Conservation (phyloP, 257 asterid genomes). For the Vinca minor region DNA sequence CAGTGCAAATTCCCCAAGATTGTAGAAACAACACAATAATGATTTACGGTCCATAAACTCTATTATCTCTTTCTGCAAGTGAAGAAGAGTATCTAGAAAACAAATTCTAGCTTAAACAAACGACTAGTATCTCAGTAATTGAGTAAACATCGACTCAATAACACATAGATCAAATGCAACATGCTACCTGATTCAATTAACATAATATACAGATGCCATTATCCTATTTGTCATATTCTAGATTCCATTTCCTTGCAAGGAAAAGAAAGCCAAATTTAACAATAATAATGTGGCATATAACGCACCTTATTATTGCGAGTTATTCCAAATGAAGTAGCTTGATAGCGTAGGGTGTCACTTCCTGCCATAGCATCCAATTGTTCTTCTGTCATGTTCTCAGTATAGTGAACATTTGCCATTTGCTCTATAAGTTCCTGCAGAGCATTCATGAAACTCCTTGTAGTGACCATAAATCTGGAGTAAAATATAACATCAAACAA, state of each 20-base stretch:
- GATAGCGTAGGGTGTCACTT: slow-evolving; percentile 97
- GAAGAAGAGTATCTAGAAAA: background rate
- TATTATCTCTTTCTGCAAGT: background rate
- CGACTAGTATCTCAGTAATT: background rate
- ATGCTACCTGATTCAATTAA: background rate
- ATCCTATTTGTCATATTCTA: background rate
- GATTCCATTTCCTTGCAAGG: background rate
- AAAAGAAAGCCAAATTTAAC: background rate
- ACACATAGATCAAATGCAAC: too few species aligned
- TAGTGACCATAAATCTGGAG: slow-evolving; percentile 13
- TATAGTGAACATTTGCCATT: slow-evolving; percentile 98
- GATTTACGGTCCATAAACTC: background rate
- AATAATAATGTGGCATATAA: background rate
- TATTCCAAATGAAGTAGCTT: slow-evolving; percentile 92
- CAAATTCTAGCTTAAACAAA: background rate
- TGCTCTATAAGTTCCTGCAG: slow-evolving; percentile 93
- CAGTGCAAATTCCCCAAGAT: background rate
- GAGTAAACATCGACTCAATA: background rate
- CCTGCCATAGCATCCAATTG: slow-evolving; percentile 99
- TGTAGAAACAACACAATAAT: background rate
- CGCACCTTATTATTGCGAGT: slow-evolving; percentile 85
- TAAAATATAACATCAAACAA: slow-evolving; percentile 6
- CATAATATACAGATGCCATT: background rate
- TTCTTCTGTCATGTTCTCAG: slow-evolving; percentile 99
- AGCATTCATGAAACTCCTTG: slow-evolving; percentile 23